phyloP scores from a whole-genome alignment of 441 rosid species.

The Biscutella laevigata region DNA sequence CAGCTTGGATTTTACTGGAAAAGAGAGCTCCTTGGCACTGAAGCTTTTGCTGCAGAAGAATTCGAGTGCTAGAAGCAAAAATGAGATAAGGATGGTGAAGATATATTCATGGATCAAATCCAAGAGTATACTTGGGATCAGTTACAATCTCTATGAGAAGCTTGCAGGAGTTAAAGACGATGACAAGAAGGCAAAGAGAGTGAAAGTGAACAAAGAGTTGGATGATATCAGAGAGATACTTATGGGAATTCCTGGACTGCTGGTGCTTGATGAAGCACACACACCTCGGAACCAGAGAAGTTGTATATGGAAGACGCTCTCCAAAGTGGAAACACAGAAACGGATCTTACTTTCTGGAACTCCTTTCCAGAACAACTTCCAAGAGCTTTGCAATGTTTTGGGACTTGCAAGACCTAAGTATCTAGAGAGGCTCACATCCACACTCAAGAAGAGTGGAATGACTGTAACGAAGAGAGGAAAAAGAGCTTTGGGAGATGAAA shows the following conservation, averaged over 20 bases:
- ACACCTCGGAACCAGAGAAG: constrained; percentile 58
- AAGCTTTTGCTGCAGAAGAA: constrained; percentile 7
- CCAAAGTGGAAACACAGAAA: constrained; percentile 44
- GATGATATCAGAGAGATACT: constrained; percentile 35
- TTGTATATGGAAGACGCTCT: constrained; percentile 49
- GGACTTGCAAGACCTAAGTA: constrained; percentile 29
- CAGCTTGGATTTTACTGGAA: constrained; percentile 34
- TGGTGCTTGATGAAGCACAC: constrained; percentile 76
- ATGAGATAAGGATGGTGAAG: constrained; percentile 40
- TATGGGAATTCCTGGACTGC: constrained; percentile 40
- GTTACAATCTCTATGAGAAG: constrained; percentile 52
- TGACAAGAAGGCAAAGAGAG: constrained; percentile 23
- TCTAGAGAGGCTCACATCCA: constrained; percentile 18
- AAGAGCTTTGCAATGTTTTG: constrained; percentile 42
- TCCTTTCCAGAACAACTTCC: constrained; percentile 78
- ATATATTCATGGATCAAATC: constrained; percentile 46
- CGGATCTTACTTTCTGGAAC: constrained; percentile 74
- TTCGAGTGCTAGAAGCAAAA: background rate
- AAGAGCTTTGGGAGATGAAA: background rate
- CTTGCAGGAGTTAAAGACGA: constrained; percentile 37
- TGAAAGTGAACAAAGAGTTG: constrained; percentile 16
- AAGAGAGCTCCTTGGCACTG: constrained; percentile 30
- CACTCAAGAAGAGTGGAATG: constrained; percentile 28
- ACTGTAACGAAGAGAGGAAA: constrained; percentile 14
- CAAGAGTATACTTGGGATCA: constrained; percentile 48